A percentile compares a stretch with the other conserved stretches of the same genome.
These are phyloP conservation scores for sunflower (Helianthus annuus) DNA, from an alignment of 129 eudicot genomes.

Conservation along the genomic window DNA sequence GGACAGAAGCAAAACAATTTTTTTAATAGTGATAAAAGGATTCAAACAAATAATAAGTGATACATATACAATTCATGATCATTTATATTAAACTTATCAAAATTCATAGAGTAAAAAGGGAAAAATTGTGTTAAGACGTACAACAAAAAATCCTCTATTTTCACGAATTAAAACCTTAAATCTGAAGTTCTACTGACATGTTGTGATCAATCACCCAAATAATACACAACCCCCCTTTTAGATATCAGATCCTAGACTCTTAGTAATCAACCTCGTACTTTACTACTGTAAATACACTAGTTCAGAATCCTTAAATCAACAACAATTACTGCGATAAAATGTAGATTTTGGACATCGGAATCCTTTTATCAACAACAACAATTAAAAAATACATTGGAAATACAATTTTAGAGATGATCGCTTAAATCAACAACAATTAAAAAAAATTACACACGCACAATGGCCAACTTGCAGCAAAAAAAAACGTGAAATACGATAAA, in stretches of 20 bases:
- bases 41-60: no score
- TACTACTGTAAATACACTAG: background rate
- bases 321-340: no score
- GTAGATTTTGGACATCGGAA: background rate
- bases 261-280: background rate
- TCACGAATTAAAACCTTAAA: background rate
- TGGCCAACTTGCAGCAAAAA: background rate
- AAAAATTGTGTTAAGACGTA: background rate
- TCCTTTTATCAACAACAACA: background rate
- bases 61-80: constrained; percentile 15
- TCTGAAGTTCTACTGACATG: background rate
- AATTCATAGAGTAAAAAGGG: background rate
- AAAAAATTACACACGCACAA: background rate
- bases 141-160: background rate
- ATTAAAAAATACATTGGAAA: background rate
- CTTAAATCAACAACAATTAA: background rate
- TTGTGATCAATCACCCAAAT: background rate
- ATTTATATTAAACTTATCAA: background rate
- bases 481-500: background rate
- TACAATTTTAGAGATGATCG: background rate
- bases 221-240: background rate
- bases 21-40: background rate
- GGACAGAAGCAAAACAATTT: background rate
- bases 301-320: background rate
- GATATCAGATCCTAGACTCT: background rate